Evolutionary conservation across 1,284 basidiomycete genomes (phyloP), one percentile per base, ranked within the genome.

Genomic region (Farysia itapuensis): DNA sequence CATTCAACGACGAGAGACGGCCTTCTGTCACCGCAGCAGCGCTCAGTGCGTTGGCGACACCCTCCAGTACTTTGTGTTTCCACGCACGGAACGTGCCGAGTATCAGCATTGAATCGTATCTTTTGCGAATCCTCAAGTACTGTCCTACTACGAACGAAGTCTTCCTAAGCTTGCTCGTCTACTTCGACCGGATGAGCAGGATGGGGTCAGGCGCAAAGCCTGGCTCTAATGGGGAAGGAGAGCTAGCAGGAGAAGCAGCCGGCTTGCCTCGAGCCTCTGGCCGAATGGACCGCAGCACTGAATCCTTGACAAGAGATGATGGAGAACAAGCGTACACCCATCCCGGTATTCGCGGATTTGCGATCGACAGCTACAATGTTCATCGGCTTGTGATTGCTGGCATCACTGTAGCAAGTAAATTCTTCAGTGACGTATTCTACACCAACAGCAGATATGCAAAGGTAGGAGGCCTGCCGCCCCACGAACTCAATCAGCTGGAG

Each of bases 371-470:
- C 50, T 98, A 87, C 80, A 98, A 98, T 73, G 88, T 98, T 20
- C 94, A 98, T 78, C 84, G 91, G 23, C 81, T 98, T 34, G 89
- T 98, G 70, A 97, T 98, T 64, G 93, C 94, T 1, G 94, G 94
- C 4, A 88, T 98, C 20, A 97, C 94, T 3, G 94, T 98, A 8
- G 93, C 94, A 15, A 92, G 89, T 81, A 98, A 98, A 78, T 98
- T 98, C 78, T 97, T 97, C 77, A 91, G 88, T 51, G 94, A 98
- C 77, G 92, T 98, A 9, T 98, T 98, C 74, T 97, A 98, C 79
- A 97, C 94, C n/a, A 98, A 98, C 74, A 96, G 93, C 22, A 83
- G 94, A 26, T 98, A 98, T 77, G 94, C 94, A 47, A 98, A 97
- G 84, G 92, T 93, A 54, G 94, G 94, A 43, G 94, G 94, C 19